Base-by-base conservation (phyloP, 202 grass and related monocot genomes). In the Musa balbisiana region DNA sequence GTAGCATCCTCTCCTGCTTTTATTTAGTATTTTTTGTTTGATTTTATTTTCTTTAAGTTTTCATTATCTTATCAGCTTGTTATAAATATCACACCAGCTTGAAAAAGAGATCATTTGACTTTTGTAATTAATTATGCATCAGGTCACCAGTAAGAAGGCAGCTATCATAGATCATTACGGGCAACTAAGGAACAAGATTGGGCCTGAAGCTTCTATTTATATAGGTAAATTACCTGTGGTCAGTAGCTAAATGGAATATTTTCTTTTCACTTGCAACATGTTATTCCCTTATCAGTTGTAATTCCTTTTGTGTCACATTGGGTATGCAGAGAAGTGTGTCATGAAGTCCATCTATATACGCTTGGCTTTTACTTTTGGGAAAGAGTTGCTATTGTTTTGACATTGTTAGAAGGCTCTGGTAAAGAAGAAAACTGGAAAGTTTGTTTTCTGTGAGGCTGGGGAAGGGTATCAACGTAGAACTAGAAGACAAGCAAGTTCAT, bases 81-180 rank as follows among this genome's bases (percentile, higher is more conserved):
- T 12, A 24, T 10, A 65, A 12, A 22, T 3, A 16, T 65, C 21
- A 11, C 9, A 26, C 11, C 11, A 33, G 25, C 1, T 16, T 52
- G 33, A 71, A 52, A 52, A 52, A 14, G 8, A 9, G 20, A 21
- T 10, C 19, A 43, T 17, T 75, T 59, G 16, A 62, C 27, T 75
- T 59, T 62, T 75, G 17, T 14, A 66, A 68, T 55, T 14, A 66
- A 68, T 55, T 84, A 71, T 84, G 78, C 80, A 19, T 49, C 78
- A 97, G 90, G 93, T 97, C 73, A 97, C 90, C 55, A 92, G 93
- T 86, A 97, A 97, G 84, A 97, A 97, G 65, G 86, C 93, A 58
- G 88, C 93, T 70, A 90, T 91, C 52, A 87, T 97, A 72, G 89
- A 97, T 50, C 88, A 91, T 53, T 89, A 89, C 71, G 84, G 66